Conservation (phyloP, 345 rosid genomes). For the Clausena lansium region DNA sequence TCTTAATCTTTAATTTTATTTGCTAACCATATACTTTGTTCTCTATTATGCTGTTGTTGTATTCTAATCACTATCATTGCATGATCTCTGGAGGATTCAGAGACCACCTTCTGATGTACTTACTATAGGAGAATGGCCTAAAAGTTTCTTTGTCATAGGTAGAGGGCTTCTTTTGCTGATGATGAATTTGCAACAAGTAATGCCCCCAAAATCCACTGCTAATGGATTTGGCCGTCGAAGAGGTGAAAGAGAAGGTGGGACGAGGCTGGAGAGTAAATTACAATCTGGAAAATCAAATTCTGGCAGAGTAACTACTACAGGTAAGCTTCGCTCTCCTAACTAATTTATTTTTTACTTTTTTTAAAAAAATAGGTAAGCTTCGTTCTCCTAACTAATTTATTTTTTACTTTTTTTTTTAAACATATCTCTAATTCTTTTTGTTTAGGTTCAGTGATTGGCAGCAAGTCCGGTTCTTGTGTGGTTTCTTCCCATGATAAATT, state of each 20-base stretch:
- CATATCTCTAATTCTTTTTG: not conserved
- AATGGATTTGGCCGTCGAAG: slow-evolving; percentile 69
- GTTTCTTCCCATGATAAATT: slow-evolving; percentile 66
- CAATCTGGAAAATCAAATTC: slow-evolving; percentile 53
- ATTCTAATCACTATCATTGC: not conserved
- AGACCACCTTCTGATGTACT: not conserved
- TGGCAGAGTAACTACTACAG: slow-evolving; percentile 42
- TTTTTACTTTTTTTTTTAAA: slow-evolving; percentile 2
- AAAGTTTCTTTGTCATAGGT: slow-evolving; percentile 12
- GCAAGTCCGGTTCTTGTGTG: slow-evolving; percentile 48
- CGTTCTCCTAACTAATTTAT: not conserved
- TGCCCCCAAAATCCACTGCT: slow-evolving; percentile 45
- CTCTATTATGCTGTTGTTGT: not conserved
- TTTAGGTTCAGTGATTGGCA: slow-evolving; percentile 38
- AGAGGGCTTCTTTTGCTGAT: slow-evolving; percentile 22
- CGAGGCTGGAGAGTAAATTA: slow-evolving; percentile 47
- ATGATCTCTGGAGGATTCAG: slow-evolving; percentile 1
- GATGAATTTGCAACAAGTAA: slow-evolving; percentile 55
- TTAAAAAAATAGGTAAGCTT: too few species aligned
- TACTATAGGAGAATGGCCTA: not conserved
- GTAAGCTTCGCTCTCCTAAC: slow-evolving; percentile 31
- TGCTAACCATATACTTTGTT: not conserved
- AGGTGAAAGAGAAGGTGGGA: slow-evolving; percentile 57
- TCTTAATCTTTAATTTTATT: not conserved
- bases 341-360: not conserved